phyloP scores from a whole-genome alignment of 2,329 filamentous ascomycete species.

The Pezicula neosporulosa region DNA sequence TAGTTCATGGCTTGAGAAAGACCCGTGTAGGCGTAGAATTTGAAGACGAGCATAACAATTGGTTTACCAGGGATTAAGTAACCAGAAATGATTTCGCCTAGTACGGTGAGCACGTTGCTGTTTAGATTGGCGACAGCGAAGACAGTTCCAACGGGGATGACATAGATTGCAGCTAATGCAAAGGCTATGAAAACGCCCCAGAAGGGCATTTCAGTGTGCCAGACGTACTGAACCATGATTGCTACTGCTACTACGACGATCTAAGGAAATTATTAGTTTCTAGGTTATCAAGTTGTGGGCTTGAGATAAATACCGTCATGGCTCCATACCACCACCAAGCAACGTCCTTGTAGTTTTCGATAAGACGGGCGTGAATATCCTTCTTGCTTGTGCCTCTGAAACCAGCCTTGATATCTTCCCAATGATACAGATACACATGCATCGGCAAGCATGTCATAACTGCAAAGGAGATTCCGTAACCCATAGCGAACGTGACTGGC shows the following conservation, averaged over 20 bases:
- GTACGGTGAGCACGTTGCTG: conserved; percentile 43
- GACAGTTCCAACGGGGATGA: conserved; percentile 31
- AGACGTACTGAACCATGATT: conserved; percentile 24
- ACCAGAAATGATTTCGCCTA: conserved; percentile 44
- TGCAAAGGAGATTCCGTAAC: conserved; percentile 61
- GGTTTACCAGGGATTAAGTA: conserved; percentile 52
- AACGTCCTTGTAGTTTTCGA: conserved; percentile 49
- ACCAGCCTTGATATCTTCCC: conserved; percentile 56
- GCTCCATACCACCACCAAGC: conserved; percentile 52
- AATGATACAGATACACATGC: conserved; percentile 64
- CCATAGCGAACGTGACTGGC: conserved; percentile 51
- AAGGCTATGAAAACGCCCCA: conserved; percentile 23
- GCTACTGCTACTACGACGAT: conserved; percentile 25
- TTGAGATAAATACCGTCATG: conserved; percentile 18
- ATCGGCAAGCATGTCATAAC: conserved; percentile 55
- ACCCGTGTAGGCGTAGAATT: conserved; percentile 60
- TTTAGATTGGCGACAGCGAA: conserved; percentile 44
- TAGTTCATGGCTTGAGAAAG: conserved; percentile 43
- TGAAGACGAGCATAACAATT: conserved; percentile 74
- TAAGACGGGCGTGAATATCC: conserved; percentile 49
- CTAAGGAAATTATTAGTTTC: background rate
- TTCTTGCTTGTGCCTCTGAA: conserved; percentile 31
- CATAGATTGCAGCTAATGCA: conserved; percentile 24
- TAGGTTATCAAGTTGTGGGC: background rate
- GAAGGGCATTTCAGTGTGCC: conserved; percentile 29